Evolutionary conservation across 129 eudicot genomes (phyloP), one percentile per base, ranked within the genome.

Genomic region (Escallonia rubra): DNA sequence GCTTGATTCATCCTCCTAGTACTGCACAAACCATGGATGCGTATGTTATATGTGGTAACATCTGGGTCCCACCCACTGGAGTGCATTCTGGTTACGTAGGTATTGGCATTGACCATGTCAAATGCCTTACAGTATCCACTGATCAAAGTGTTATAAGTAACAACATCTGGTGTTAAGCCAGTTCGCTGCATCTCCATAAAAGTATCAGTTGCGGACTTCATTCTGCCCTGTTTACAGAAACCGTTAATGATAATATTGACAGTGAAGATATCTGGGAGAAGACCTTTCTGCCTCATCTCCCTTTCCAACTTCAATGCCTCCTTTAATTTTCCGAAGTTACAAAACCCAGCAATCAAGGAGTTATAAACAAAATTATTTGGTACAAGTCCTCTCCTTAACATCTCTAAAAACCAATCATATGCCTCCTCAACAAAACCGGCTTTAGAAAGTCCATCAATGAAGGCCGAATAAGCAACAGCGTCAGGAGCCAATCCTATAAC

Each of bases 81-180:
- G 41, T 76, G 74, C 95, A 93, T 75, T 67, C 56, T 81, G 45
- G 76, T 73, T 7, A 83, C 80, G 64, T 86, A 63, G 72, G 70
- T 74, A 73, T 86, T 92, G 11, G 88, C 95, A 65, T 81, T 85
- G 54, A 79, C 81, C 83, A 79, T 73, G 78, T 93, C 95, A 77
- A 84, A 75, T 43, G 72, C 85, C 83, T 77, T 89, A 65, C 92
- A 86, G 76, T 82, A 93, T 51, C 99, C 96, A 62, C 81, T 79
- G 60, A 93, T 78, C 72, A 93, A 74, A 67, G 99, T 86, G 87
- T 89, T 93, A 85, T 86, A 88, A 48, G 97, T 91, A 71, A 86
- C 78, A 51, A 88, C 72, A 70, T 93, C 96, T 14, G 96, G 96
- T 41, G 68, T 67, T 52, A 81, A 78, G 12, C 91, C 91, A 47